A percentile compares a stretch with the other conserved stretches of the same genome.
These are phyloP conservation scores for Stentor coeruleus DNA, from an alignment of 73 alveolate species.

Conservation along the genomic window DNA sequence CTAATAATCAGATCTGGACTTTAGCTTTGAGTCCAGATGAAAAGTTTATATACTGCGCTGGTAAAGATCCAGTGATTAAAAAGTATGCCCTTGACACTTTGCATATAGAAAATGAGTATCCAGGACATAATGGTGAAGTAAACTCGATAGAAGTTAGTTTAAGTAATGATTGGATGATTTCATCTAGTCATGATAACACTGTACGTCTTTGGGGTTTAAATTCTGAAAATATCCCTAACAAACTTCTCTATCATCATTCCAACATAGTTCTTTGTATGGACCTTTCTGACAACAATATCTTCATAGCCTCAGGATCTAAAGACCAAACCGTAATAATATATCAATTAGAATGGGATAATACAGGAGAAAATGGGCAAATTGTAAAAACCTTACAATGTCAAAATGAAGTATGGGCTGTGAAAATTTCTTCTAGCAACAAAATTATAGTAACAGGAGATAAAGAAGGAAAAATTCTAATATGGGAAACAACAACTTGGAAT, in stretches of 20 bases:
- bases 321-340: neutral
- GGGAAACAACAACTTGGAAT: neutral
- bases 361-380: neutral
- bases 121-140: neutral
- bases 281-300: neutral
- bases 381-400: neutral
- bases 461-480: neutral
- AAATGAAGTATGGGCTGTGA: neutral
- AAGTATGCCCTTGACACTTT: neutral
- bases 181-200: neutral
- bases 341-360: too few relatives aligned
- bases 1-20: neutral
- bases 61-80: neutral
- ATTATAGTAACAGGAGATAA: neutral
- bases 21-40: neutral
- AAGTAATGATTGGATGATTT: neutral
- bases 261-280: neutral
- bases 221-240: neutral
- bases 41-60: neutral
- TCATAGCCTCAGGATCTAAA: neutral
- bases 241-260: neutral
- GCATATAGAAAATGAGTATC: too few relatives aligned
- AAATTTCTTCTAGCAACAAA: neutral
- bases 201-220: neutral
- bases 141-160: neutral